Base-by-base conservation (phyloP, 768 basidiomycete species). In the Mycena floridula region DNA sequence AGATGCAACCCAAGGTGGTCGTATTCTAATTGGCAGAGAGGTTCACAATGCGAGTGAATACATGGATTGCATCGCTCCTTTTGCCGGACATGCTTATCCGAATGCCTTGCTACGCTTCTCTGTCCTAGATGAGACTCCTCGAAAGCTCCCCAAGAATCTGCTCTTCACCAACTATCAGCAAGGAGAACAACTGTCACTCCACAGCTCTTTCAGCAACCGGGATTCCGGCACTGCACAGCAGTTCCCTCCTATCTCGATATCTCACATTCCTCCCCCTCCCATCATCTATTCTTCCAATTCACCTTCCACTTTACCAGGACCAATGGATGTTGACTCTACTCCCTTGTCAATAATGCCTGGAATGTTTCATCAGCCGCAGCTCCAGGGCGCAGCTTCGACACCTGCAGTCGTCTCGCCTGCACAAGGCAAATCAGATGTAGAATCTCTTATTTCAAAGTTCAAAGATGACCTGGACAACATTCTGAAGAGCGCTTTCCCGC, bases 101-200 rank as follows among this genome's bases (percentile, higher is more conserved):
- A 77, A 74, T 51, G 76, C 79, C 37, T 60, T 82, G 40, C 64
- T 89, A 24, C 74, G 76, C 56, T 83, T 89, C 62, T 66, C 71
- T 16, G 68, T 89, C 15, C 65, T 67, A 44, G 82, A 85, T 47
- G 74, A 71, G 53, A 66, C 61, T 8, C 60, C 65, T 7, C 65
- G 67, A 61, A 68, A 70, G 51, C 49, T 58, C 1, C 62, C 67
- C 0, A 46, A 44, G 27, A 27, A 32, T 27, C 44, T 37, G 25
- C 23, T 7, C 23, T 25, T 36, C 38, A 40, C 16, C 47, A 46
- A 47, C 15, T 25, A 42, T 37, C 28, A 30, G 48, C 49, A 16
- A 45, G 47, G 42, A 46, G 40, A 32, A 49, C 48, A 7, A 20
- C 50, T 35, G 11, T 45, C 35, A 40, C 21, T 21, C 37, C 46